Base-by-base conservation (phyloP, 768 basidiomycete genomes). In the Tulasnella sp. region DNA sequence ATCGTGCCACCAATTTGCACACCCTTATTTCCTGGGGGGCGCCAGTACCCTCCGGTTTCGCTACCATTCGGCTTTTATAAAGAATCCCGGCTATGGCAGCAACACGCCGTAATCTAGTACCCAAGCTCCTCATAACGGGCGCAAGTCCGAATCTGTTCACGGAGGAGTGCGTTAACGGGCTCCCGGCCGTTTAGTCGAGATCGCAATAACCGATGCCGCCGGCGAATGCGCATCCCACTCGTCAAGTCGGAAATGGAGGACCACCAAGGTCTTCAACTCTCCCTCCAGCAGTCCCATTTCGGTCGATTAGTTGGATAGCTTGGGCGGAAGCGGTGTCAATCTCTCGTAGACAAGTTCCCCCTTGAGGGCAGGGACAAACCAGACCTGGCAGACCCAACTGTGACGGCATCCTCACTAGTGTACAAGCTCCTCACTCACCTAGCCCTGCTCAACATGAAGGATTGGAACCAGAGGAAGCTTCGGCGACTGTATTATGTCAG, bases 281-380 rank as follows among this genome's bases (percentile, higher is more conserved):
- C 23, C 40, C 51, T 51, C 10, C 51, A n/a, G 51, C 5, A 20
- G 10, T 13, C 51, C 23, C n/a, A 35, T 20, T n/a, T 35, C 5
- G 35, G 26, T 37, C 51, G 74, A 44, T 48, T 26, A 7, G 1
- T n/a, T n/a, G 40, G 15, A 57, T 23, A n/a, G 74, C n/a, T 16
- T 15, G 37, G 10, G 42, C 7, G 2, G 74, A 35, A 32, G 51
- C n/a, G 26, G 42, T 11, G 10, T 13, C 26, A 57, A 51, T 10
- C 23, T 75, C 74, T 42, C 23, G 48, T 23, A 15, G 74, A 75
- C 29, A 57, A 75, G 46, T 75, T 75, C 46, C 23, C n/a, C 46
- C 5, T 75, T 35, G 37, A 75, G 74, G 51, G 74, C 29, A 37
- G n/a, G 32, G 5, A 57, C n/a, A n/a, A 75, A 26, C 5, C 9